Conservation (phyloP, 306 rosid genomes). For the Vigna trinervia region DNA sequence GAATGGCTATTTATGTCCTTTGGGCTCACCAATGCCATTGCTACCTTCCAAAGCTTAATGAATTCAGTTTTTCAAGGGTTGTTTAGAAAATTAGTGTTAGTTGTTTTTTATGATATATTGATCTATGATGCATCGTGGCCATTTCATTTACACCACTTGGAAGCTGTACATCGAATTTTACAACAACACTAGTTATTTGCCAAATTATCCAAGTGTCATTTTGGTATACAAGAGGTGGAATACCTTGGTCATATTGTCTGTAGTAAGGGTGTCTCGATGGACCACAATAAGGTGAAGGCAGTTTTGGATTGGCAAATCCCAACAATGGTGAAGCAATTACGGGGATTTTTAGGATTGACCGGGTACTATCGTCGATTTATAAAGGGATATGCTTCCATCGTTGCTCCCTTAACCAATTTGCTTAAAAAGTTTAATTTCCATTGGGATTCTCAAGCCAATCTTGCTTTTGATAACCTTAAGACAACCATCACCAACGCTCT, state of each 20-base stretch:
- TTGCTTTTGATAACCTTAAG: no score
- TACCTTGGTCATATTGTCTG: neutral
- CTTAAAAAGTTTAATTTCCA: no score
- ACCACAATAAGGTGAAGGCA: no score
- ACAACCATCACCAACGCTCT: no score
- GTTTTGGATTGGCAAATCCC: no score
- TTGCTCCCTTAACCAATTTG: no score
- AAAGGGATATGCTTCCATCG: no score
- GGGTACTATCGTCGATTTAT: no score
- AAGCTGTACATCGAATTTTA: neutral
- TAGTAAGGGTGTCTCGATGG: no score
- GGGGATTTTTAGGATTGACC: no score
- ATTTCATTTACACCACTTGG: neutral
- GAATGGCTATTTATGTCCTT: neutral
- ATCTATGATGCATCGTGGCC: neutral
- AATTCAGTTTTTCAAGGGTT: neutral
- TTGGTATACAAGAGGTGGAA: neutral
- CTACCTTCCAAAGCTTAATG: neutral
- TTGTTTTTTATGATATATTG: neutral
- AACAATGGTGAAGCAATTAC: no score
- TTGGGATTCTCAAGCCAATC: no score
- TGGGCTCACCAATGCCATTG: neutral
- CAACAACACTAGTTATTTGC: neutral
- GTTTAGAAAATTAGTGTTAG: neutral
- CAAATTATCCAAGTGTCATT: neutral